These are phyloP conservation scores for Pythium aphanidermatum DNA, from an alignment of 352 stramenopile genomes.

Conservation along the genomic window DNA sequence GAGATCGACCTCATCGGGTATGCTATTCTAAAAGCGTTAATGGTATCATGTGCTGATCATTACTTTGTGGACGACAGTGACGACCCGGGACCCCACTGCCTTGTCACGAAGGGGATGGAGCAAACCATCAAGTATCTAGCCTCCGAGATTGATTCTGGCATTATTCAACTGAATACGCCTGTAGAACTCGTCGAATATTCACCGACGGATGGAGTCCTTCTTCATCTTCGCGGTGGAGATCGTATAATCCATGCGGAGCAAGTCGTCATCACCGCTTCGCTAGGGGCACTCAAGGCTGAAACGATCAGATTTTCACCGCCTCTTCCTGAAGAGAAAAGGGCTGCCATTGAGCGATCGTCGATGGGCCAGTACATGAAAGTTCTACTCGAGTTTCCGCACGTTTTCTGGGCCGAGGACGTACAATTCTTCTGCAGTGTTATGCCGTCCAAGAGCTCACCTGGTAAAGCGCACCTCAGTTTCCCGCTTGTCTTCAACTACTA, in stretches of 20 bases:
- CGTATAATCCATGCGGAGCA: conserved; percentile 26
- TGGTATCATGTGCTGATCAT: neutral
- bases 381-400: conserved; percentile 50
- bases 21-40: neutral
- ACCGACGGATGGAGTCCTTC: conserved; percentile 22
- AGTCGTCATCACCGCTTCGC: conserved; percentile 50
- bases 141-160: neutral
- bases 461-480: conserved; percentile 29
- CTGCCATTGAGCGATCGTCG: conserved; percentile 37
- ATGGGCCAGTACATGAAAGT: conserved; percentile 80
- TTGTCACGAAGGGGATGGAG: conserved; percentile 45
- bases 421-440: conserved; percentile 43
- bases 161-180: conserved; percentile 6
- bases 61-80: conserved; percentile 26
- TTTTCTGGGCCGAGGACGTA: conserved; percentile 50
- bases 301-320: conserved; percentile 41
- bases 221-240: conserved; percentile 23
- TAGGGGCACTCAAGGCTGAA: conserved; percentile 42
- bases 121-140: conserved; percentile 35
- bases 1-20: conserved; percentile 50
- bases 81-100: conserved; percentile 40
- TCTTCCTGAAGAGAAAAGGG: conserved; percentile 34
- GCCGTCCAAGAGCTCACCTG: conserved; percentile 2
- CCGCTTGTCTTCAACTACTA: conserved; percentile 60
- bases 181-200: conserved; percentile 14